phyloP scores from a whole-genome alignment of 495 filamentous ascomycete genomes.

The Penicillium macrosclerotiorum region DNA sequence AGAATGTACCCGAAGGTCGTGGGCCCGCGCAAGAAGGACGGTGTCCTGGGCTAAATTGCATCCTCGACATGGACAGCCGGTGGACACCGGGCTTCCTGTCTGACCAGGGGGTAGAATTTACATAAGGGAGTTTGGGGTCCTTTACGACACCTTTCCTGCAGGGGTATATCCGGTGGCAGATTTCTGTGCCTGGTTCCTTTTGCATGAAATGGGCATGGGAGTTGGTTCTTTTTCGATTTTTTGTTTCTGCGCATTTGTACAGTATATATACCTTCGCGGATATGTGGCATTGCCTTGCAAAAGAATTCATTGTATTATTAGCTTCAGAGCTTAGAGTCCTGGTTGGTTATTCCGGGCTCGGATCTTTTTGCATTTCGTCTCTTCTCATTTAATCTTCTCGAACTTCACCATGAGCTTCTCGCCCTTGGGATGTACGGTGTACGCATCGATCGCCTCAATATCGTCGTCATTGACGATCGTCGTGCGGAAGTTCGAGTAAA shows the following conservation, averaged over 20 bases:
- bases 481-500: slow-evolving; percentile 68
- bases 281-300: slow-evolving; percentile 14
- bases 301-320: slow-evolving; percentile 24
- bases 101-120: no score
- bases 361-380: background rate
- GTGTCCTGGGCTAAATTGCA: slow-evolving; percentile 33
- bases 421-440: slow-evolving; percentile 56
- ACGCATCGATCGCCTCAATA: slow-evolving; percentile 65
- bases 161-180: background rate
- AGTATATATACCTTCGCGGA: slow-evolving; percentile 21
- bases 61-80: slow-evolving; percentile 7
- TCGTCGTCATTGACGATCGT: slow-evolving; percentile 53
- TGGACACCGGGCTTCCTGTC: background rate
- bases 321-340: no score
- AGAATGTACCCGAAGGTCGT: slow-evolving; percentile 81
- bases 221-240: slow-evolving; percentile 12
- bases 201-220: slow-evolving; percentile 11
- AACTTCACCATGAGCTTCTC: slow-evolving; percentile 48
- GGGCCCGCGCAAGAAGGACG: slow-evolving; percentile 69
- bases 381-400: slow-evolving; percentile 15
- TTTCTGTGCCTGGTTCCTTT: background rate
- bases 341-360: no score
- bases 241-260: slow-evolving; percentile 21
- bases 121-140: slow-evolving; percentile 24
- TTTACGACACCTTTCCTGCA: slow-evolving; percentile 6